These are phyloP conservation scores for Chaetothyriales sp. DNA, from an alignment of 2,329 filamentous ascomycete genomes.

Conservation along the genomic window DNA sequence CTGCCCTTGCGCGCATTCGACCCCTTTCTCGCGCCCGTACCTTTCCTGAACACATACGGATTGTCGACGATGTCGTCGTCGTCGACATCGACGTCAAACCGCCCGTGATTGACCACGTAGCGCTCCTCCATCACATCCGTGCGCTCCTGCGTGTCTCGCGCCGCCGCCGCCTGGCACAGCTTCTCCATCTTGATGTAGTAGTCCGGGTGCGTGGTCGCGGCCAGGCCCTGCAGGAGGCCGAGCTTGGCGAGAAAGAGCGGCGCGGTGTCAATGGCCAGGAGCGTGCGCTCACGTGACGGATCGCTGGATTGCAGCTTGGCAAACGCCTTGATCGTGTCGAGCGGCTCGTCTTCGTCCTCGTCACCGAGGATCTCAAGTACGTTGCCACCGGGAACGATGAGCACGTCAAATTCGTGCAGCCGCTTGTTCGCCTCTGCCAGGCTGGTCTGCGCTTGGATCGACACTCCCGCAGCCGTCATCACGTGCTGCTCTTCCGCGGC, in stretches of 20 bases:
- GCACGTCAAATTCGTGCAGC: conserved; percentile 63
- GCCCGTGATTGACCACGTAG: conserved; percentile 83
- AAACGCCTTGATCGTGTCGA: conserved; percentile 61
- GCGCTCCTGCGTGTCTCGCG: conserved; percentile 57
- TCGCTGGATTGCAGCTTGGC: conserved; percentile 68
- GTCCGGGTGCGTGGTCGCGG: conserved; percentile 72
- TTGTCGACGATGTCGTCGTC: conserved; percentile 58
- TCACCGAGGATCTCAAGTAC: conserved; percentile 46
- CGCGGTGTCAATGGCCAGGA: conserved; percentile 69
- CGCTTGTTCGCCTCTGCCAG: conserved; percentile 64
- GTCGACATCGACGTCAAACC: conserved; percentile 65
- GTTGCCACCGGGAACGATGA: conserved; percentile 64
- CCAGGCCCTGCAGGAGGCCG: conserved; percentile 64
- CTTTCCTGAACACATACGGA: conserved; percentile 65
- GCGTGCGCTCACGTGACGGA: conserved; percentile 63
- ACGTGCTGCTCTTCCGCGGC: conserved; percentile 34
- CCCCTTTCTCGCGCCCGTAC: conserved; percentile 40
- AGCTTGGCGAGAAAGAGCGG: conserved; percentile 62
- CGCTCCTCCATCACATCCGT: conserved; percentile 69
- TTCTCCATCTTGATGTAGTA: conserved; percentile 69
- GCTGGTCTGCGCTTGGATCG: conserved; percentile 60
- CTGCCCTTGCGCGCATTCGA: conserved; percentile 62
- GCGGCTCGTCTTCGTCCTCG: conserved; percentile 48
- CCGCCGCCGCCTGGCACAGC: conserved; percentile 60
- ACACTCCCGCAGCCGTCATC: conserved; percentile 48